These are phyloP conservation scores for Samsoniella hepiali DNA, from an alignment of 2,329 filamentous ascomycete species.

Conservation along the genomic window DNA sequence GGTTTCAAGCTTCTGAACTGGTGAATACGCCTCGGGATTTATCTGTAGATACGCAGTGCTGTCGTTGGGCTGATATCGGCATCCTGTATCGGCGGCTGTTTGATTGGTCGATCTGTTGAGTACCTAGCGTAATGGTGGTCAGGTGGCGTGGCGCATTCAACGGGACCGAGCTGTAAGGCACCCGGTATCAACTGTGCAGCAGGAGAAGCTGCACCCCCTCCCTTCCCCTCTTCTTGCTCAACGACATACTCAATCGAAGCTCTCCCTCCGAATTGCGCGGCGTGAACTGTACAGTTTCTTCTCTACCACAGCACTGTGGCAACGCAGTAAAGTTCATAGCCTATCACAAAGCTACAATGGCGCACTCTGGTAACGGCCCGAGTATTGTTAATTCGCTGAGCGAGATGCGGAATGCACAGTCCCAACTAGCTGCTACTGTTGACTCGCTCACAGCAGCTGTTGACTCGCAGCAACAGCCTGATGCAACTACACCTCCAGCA, in stretches of 20 bases:
- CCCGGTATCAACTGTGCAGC: background rate
- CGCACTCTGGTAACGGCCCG: slow-evolving; percentile 2
- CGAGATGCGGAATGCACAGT: slow-evolving; percentile 42
- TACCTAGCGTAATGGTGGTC: slow-evolving; percentile 6
- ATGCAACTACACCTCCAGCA: background rate
- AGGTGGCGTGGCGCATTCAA: slow-evolving; percentile 9
- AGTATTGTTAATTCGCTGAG: slow-evolving; percentile 29
- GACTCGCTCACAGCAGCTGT: slow-evolving; percentile 37
- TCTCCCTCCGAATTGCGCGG: background rate
- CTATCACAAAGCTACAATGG: slow-evolving; percentile 12
- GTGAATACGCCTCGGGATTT: background rate
- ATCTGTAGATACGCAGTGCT: background rate
- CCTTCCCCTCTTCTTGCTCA: slow-evolving; percentile 11
- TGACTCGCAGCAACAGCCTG: slow-evolving; percentile 11
- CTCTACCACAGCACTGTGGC: background rate
- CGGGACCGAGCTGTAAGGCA: slow-evolving; percentile 4
- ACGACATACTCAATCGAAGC: background rate
- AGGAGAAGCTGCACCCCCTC: slow-evolving; percentile 5
- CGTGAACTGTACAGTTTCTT: background rate
- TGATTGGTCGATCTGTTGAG: slow-evolving; percentile 15
- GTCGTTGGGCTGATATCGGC: background rate
- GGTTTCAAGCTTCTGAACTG: background rate
- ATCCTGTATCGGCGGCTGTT: background rate
- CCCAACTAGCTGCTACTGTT: slow-evolving; percentile 39
- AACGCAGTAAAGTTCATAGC: background rate